Base-by-base conservation (phyloP, 1,284 basidiomycete genomes). In the Cystobasidiaceae sp. region DNA sequence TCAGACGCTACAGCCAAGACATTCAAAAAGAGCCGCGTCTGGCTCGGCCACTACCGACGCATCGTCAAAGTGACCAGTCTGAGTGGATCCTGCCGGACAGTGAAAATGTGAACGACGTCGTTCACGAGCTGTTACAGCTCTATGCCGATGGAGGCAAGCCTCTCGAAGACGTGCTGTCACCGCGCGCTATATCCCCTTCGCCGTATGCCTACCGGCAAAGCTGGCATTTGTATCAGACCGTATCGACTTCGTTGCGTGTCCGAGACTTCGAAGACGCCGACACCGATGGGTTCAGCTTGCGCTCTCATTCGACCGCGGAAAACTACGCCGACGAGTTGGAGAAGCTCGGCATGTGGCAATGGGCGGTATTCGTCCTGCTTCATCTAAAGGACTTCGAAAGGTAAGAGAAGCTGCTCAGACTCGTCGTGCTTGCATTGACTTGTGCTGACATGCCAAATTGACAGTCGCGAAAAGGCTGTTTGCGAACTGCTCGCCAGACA, bases 211-310 rank as follows among this genome's bases (percentile, higher is more conserved):
- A 86, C 74, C 85, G 90, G 11, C 79, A 97, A 60, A 83, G 89
- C 7, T 99, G 94, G 94, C 93, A 97, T 77, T 76, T 97, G 30
- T 97, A 94, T 75, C 84, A 93, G 66, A 79, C 97, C 33, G 80
- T 98, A 27, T 88, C 91, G 3, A 84, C 87, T 25, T 88, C 88
- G 57, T 83, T 97, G 76, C 81, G 86, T 43, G 78, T 87, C 51
- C 83, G 93, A 27, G 93, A 97, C 75, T 89, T 96, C 69, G 83
- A 84, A 34, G 93, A 97, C 76, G 83, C 46, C 8, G 76, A 76
- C 1, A 81, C 81, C 33, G 80, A 80, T 55, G 89, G 89, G 0
- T 87, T 89, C 74, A 89, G 88, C 75, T 85, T 86, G 1, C 85
- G 82, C 52, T 93, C 93, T 1, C 92, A 97, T 77, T 75, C 85